phyloP scores from a whole-genome alignment of 352 stramenopile genomes.

The Phytopythium litorale region DNA sequence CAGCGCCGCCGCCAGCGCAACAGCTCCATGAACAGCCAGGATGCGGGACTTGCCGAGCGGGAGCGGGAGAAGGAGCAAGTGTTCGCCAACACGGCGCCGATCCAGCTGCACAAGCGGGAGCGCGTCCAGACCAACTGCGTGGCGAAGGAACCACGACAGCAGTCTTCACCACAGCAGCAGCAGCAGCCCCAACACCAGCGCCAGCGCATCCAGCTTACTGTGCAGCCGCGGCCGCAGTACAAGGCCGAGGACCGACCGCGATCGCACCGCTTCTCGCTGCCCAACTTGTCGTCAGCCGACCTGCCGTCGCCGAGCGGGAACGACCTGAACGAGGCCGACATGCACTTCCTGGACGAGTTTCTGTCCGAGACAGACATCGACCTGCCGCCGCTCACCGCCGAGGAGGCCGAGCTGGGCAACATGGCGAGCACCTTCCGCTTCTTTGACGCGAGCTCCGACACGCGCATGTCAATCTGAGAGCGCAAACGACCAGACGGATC shows the following conservation, averaged over 20 bases:
- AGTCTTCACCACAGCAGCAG: background rate
- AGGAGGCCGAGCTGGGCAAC: constrained; percentile 1
- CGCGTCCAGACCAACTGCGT: background rate
- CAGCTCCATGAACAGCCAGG: constrained; percentile 5
- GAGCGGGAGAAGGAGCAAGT: background rate
- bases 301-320: constrained; percentile 2
- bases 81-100: constrained; percentile 6
- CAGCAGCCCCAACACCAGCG: background rate
- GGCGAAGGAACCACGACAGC: background rate
- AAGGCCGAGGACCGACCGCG: constrained; percentile 2
- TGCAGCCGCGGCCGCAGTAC: constrained; percentile 1
- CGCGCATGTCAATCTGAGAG: constrained; percentile 19
- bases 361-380: constrained; percentile 22
- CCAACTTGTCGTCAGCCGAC: constrained; percentile 7
- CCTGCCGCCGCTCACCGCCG: constrained; percentile 11
- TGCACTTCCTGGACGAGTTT: constrained; percentile 24
- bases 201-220: constrained; percentile 4
- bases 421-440: constrained; percentile 7
- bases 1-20: constrained; percentile 21
- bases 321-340: constrained; percentile 13
- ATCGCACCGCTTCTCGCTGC: constrained; percentile 14
- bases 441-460: constrained; percentile 9
- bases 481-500: background rate
- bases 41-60: background rate
- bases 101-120: constrained; percentile 2